Evolutionary conservation across 768 basidiomycete species (phyloP), one percentile per base, ranked within the genome.

Genomic region (Boletus rubescentipes): DNA sequence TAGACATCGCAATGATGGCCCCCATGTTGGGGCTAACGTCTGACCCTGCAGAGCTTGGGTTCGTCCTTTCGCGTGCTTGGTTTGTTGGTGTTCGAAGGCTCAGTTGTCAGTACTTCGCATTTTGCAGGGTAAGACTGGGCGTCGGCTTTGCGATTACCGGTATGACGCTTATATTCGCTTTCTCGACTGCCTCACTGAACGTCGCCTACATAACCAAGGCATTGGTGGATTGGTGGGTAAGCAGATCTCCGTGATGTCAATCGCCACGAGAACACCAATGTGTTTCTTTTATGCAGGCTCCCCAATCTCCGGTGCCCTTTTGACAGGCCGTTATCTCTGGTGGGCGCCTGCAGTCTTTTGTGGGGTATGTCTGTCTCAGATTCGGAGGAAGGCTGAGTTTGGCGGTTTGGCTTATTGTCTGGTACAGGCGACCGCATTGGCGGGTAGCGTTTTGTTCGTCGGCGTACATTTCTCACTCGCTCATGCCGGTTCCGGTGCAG

Each of bases 231-330:
- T 65, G 16, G 52, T 68, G 31, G 60, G 57, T 61, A 54, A 53
- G 58, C 50, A 16, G 20, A 23, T 23, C 4, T 11, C 20, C 14
- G 23, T 34, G 23, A 18, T 15, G 10, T 41, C 8, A 0, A 14
- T 9, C 0, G 5, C 10, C 26, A 9, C n/a, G 15, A 20, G 9
- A 26, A n/a, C 9, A n/a, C n/a, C n/a, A 60, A 34, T 36, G 42
- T 8, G 42, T 67, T n/a, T 67, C 62, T 9, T 32, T n/a, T 43
- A 34, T 35, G 9, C 49, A 78, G 83, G 82, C 4, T 75, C 80
- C 0, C 84, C 85, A 1, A 79, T 85, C 32, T 77, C 76, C 34
- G 84, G 85, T 2, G 79, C 81, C 3, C 70, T 86, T 18, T 69
- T 86, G 5, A 76, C 81, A 0, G 45, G 64, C 10, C 65, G 70